phyloP scores from a whole-genome alignment of 768 basidiomycete genomes.

The Coprinopsis cinerea region DNA sequence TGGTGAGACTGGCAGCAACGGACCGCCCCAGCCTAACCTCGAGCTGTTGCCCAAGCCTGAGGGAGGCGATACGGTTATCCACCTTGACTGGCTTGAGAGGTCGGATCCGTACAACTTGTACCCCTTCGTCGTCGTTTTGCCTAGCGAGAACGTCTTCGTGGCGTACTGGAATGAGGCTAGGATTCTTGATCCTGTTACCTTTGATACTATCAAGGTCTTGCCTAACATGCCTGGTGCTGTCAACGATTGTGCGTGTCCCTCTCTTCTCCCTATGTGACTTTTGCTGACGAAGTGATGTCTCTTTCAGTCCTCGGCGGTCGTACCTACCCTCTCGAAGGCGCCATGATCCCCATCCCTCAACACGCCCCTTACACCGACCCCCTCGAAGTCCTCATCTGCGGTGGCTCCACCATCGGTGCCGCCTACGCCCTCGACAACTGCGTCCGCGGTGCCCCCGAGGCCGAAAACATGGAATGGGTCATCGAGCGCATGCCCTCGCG shows the following conservation, averaged over 20 bases:
- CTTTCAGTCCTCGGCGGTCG: slow-evolving; percentile 56
- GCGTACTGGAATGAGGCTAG: slow-evolving; percentile 81
- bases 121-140: slow-evolving; percentile 69
- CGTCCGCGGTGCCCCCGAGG: slow-evolving; percentile 63
- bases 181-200: slow-evolving; percentile 60
- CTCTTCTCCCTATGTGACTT: background rate
- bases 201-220: slow-evolving; percentile 50
- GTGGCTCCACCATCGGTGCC: slow-evolving; percentile 62
- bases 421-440: slow-evolving; percentile 61
- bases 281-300: slow-evolving; percentile 2
- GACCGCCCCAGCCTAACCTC: slow-evolving; percentile 55
- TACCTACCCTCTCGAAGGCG: slow-evolving; percentile 73
- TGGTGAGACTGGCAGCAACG: slow-evolving; percentile 71
- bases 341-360: slow-evolving; percentile 65
- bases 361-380: slow-evolving; percentile 70
- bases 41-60: slow-evolving; percentile 65
- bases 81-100: slow-evolving; percentile 60
- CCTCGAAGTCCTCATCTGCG: slow-evolving; percentile 64
- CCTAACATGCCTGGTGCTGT: slow-evolving; percentile 77
- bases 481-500: slow-evolving; percentile 75
- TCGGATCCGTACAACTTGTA: slow-evolving; percentile 81
- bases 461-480: slow-evolving; percentile 53
- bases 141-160: slow-evolving; percentile 63
- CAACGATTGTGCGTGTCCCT: slow-evolving; percentile 43
- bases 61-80: slow-evolving; percentile 55